Evolutionary conservation across 331 rosid species (phyloP).

Genomic region (Telfairia occidentalis): DNA sequence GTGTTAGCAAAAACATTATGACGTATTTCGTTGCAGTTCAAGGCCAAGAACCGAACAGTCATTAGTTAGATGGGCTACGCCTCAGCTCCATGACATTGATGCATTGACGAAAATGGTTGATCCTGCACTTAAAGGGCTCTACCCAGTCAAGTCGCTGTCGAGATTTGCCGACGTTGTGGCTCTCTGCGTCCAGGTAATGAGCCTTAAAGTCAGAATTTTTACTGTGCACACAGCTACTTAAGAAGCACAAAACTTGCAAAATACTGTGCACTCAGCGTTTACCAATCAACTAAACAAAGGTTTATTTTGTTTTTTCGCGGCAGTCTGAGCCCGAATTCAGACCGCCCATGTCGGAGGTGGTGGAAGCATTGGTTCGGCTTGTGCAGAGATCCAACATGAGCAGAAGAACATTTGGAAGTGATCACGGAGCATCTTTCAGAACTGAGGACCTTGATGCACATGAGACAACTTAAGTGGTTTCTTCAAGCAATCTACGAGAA

Average conservation of each 20-base stretch:
- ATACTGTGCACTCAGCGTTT: not conserved
- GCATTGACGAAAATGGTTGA: slow-evolving; percentile 96
- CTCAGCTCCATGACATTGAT: slow-evolving; percentile 96
- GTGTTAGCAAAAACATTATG: not conserved
- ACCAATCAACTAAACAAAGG: not conserved
- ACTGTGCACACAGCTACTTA: not conserved
- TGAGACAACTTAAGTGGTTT: not conserved
- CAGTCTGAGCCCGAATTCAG: slow-evolving; percentile 99
- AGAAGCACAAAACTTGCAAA: not conserved
- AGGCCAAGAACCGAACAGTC: slow-evolving; percentile 82
- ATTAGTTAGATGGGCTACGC: slow-evolving; percentile 94
- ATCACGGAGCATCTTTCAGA: slow-evolving; percentile 54
- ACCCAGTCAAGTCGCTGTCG: slow-evolving; percentile 91
- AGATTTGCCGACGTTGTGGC: slow-evolving; percentile 98
- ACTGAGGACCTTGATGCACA: slow-evolving; percentile 14
- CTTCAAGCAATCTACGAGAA: not conserved
- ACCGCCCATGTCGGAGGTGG: slow-evolving; percentile 99
- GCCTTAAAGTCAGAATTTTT: not conserved
- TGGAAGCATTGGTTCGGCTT: slow-evolving; percentile 74
- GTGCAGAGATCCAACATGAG: slow-evolving; percentile 98
- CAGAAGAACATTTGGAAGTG: slow-evolving; percentile 70
- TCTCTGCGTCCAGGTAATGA: slow-evolving; percentile 87
- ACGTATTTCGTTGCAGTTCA: slow-evolving; percentile 35
- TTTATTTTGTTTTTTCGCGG: slow-evolving; percentile 8
- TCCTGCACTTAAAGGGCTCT: slow-evolving; percentile 77